phyloP scores from a whole-genome alignment of 495 filamentous ascomycete genomes.

The Penicillium antarcticum region DNA sequence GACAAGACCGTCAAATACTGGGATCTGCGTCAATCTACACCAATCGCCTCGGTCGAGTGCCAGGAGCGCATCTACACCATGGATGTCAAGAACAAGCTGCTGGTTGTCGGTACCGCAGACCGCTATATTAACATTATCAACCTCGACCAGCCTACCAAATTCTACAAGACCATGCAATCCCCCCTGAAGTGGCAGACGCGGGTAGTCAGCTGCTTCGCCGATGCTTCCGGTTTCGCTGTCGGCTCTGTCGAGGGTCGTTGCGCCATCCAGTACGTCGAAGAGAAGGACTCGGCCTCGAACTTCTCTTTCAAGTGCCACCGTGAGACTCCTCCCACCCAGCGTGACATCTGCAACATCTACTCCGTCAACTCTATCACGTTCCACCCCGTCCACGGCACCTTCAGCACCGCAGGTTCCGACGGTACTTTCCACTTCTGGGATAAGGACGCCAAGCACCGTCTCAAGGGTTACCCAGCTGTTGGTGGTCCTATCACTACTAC shows the following conservation, averaged over 20 bases:
- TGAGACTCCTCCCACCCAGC: conserved; percentile 59
- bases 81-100: conserved; percentile 73
- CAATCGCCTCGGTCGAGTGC: conserved; percentile 62
- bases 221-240: conserved; percentile 79
- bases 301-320: conserved; percentile 96
- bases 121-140: conserved; percentile 85
- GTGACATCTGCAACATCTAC: conserved; percentile 75
- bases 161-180: conserved; percentile 80
- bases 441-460: conserved; percentile 79
- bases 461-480: conserved; percentile 84
- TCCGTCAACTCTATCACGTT: conserved; percentile 87
- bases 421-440: conserved; percentile 92
- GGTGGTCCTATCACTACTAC: conserved; percentile 77
- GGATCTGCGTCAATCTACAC: conserved; percentile 69
- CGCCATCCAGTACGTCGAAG: conserved; percentile 84
- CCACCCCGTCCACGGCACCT: conserved; percentile 82
- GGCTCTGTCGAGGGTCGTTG: conserved; percentile 89
- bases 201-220: conserved; percentile 78
- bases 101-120: conserved; percentile 83
- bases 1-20: conserved; percentile 96
- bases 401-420: conserved; percentile 85
- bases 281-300: conserved; percentile 77
- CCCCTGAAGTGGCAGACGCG: conserved; percentile 88
- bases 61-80: conserved; percentile 85
- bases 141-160: conserved; percentile 68